Percentiles rank a stretch among this genome's conserved stretches.
Evolutionary conservation across 768 basidiomycete genomes (phyloP).

Genomic region (Stropharia rugosoannulata): DNA sequence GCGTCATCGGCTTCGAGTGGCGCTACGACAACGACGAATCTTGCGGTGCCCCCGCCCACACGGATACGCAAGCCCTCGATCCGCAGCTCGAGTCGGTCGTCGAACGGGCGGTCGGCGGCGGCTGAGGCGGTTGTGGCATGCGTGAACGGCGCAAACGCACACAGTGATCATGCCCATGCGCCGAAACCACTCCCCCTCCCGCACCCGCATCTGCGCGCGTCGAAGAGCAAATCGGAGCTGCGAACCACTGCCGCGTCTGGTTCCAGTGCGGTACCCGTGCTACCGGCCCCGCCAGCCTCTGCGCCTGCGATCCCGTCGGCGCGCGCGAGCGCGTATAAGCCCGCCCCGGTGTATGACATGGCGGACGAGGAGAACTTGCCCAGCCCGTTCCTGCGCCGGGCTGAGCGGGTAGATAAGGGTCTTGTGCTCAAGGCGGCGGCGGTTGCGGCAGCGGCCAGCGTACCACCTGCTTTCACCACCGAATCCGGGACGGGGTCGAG

Average conservation of each 20-base stretch:
- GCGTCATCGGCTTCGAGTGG: constrained; percentile 13
- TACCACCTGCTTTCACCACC: constrained; percentile 2
- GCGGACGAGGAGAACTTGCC: constrained; percentile 84
- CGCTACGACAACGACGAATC: constrained; percentile 7
- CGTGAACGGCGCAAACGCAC: not conserved
- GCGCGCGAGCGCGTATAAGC: constrained; percentile 20
- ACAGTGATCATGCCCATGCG: not conserved
- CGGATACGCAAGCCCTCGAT: constrained; percentile 59
- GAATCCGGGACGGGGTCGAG: constrained; percentile 1
- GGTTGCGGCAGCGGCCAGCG: constrained; percentile 23
- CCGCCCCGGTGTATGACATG: constrained; percentile 59
- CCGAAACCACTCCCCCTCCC: constrained; percentile 37
- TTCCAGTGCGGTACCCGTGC: constrained; percentile 11
- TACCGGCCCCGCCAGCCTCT: constrained; percentile 16
- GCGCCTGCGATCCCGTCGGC: constrained; percentile 13
- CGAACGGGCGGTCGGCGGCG: constrained; percentile 21
- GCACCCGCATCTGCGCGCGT: constrained; percentile 38
- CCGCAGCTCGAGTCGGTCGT: constrained; percentile 38
- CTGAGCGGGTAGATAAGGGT: constrained; percentile 24
- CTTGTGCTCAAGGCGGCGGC: not conserved
- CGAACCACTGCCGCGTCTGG: not conserved
- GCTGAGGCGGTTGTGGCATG: not conserved
- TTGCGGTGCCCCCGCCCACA: constrained; percentile 36
- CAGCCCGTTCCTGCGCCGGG: constrained; percentile 74
- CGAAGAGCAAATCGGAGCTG: constrained; percentile 16